These are phyloP conservation scores for Fulvia fulva DNA, from an alignment of 2,329 filamentous ascomycete species.

Conservation along the genomic window DNA sequence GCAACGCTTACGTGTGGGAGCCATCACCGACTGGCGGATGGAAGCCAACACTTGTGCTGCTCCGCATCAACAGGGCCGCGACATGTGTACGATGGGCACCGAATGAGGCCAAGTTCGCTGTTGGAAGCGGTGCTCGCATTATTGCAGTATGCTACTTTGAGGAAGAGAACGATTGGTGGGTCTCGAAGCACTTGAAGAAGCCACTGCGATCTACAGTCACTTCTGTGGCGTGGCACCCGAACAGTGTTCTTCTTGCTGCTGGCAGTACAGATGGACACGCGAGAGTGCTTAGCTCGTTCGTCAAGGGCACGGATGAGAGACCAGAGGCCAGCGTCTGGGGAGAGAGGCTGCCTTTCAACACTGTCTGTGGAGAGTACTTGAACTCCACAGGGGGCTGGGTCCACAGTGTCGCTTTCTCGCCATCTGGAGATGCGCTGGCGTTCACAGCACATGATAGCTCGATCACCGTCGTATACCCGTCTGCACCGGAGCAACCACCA, in stretches of 20 bases:
- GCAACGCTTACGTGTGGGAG: conserved; percentile 98
- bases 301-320: conserved; percentile 86
- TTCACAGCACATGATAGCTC: conserved; percentile 95
- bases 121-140: conserved; percentile 89
- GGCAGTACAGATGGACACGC: conserved; percentile 98
- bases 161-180: conserved; percentile 99
- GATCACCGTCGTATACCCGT: conserved; percentile 93
- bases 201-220: conserved; percentile 97
- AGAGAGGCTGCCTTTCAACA: conserved; percentile 94
- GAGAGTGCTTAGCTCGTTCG: conserved; percentile 88
- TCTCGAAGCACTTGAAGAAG: conserved; percentile 99
- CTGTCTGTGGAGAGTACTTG: conserved; percentile 91
- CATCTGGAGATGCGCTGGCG: conserved; percentile 85
- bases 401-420: conserved; percentile 88
- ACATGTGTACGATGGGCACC: conserved; percentile 98
- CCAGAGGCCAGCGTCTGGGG: conserved; percentile 90
- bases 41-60: conserved; percentile 93
- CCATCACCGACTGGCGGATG: conserved; percentile 82
- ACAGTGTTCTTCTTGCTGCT: conserved; percentile 89
- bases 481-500: conserved; percentile 83
- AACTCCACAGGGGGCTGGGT: conserved; percentile 98
- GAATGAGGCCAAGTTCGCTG: conserved; percentile 94
- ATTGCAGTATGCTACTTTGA: conserved; percentile 99
- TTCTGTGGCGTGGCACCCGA: conserved; percentile 92
- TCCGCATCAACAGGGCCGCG: conserved; percentile 93